A percentile compares a stretch with the other conserved stretches of the same genome.
phyloP scores from a whole-genome alignment of 1,284 basidiomycete species.

The Sanguinoderma infundibulare region DNA sequence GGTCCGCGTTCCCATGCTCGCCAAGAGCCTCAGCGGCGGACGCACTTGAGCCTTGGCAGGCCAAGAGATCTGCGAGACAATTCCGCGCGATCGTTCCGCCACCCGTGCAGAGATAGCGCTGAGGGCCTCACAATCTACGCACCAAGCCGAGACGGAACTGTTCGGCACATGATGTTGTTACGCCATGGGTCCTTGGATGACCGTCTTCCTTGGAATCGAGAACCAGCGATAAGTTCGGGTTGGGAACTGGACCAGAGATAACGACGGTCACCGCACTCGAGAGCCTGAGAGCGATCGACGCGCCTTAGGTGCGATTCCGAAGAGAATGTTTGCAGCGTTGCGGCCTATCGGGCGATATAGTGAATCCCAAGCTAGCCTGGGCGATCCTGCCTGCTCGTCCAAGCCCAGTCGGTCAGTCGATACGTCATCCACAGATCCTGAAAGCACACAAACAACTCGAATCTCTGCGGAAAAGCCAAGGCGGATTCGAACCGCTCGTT shows the following conservation, averaged over 20 bases:
- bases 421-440: background rate
- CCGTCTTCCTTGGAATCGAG: background rate
- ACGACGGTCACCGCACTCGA: too few species aligned
- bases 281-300: background rate
- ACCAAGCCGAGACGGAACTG: background rate
- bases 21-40: constrained; percentile 23
- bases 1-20: constrained; percentile 20
- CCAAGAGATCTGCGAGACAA: constrained; percentile 21
- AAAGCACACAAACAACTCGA: too few species aligned
- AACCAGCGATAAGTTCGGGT: background rate
- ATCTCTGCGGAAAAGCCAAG: too few species aligned
- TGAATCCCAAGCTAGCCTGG: too few species aligned
- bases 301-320: too few species aligned
- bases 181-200: background rate
- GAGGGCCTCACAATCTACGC: background rate
- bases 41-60: constrained; percentile 21
- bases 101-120: background rate
- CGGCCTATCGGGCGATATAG: too few species aligned
- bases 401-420: background rate
- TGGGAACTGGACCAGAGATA: background rate
- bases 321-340: too few species aligned
- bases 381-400: background rate
- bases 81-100: background rate
- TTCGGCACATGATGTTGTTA: background rate
- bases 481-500: too few species aligned